Base-by-base conservation (phyloP, 805 yeast species). In the Saccharomycopsis capsularis region DNA sequence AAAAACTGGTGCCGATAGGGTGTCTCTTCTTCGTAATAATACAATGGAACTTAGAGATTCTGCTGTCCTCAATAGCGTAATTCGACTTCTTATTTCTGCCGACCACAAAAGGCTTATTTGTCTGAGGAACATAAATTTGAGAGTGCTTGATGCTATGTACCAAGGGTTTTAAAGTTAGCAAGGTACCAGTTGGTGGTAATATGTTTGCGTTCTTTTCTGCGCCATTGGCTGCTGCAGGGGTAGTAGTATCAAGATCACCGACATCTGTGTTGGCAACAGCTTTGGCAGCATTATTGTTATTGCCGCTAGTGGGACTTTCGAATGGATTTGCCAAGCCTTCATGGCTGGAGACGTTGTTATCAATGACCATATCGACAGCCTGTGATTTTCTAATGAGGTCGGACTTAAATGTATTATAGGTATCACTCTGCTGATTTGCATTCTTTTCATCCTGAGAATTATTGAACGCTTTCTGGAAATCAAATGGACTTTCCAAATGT, bases 41-140 rank as follows among this genome's bases (percentile, higher is more conserved):
- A 63, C 96, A 89, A 64, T 93, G 98, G 1, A 82, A 71, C 55
- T 88, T 85, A 2, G 97, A 90, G 57, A 91, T 74, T 41, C 96
- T 67, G 56, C 75, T 83, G 56, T 90, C 96, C 29, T 75, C 68
- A 16, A 86, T 75, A 39, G 69, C 69, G 30, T 77, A 73, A 59
- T 85, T 80, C 52, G 85, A 76, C 2, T 72, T 76, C 19, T 72
- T 76, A 21, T 76, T 74, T 32, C 98, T 69, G 1, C 99, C 98
- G 47, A 91, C 74, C 48, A 81, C 72, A 61, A 79, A 82, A 6
- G 80, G 78, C 42, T 77, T 79, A 18, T 73, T 71, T 24, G 86
- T 85, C 59, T 83, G 89, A 30, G 79, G 74, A n/a, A 89, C 69
- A 50, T 70, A 68, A 4, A 86, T 70, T 2, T 77, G 74, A 11